Evolutionary conservation across 495 filamentous ascomycete species (phyloP), one percentile per base, ranked within the genome.

Genomic region (Niebla homalea): DNA sequence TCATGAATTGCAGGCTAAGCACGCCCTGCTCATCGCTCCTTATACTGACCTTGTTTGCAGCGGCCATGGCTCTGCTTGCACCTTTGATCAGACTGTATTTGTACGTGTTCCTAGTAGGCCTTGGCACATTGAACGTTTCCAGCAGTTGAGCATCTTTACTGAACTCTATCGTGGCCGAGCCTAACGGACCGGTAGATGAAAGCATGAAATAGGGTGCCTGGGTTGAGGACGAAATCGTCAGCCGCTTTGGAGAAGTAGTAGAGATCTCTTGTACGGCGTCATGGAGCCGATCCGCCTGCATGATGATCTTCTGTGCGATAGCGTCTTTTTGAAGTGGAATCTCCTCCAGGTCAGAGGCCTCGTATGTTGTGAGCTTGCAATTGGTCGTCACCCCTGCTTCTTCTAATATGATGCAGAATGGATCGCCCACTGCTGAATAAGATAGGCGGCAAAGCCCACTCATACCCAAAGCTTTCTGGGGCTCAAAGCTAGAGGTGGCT

Each of bases 1-100:
- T 81, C 88, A 98, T 93, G 57, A 98, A 94, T 64, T 98, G 92
- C 60, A 97, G 68, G 64, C 87, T 96, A 53, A 98, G 64, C 15
- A 97, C 89, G 0, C 92, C 92, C 63, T 88, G 83, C 11, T 74
- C 70, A 69, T 98, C 92, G 5, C 85, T 80, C 5, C 92, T 72
- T 51, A 98, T 77, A 61, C 89, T 94, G 21, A 96, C 90, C 64
- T 96, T 98, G 49, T 74, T 86, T 20, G 92, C 88, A 40, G 87
- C 77, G 26, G 78, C 79, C 93, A 98, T 96, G 3, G 92, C 92
- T 36, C 87, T 78, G 32, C 73, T 74, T 2, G 90, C 88, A 39
- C 83, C 79, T 59, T 84, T 86, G 54, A 98, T 69, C n/a, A 90
- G 72, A 3, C 77, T 71, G 65, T 95, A 96, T 43, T 85, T 84